phyloP scores from a whole-genome alignment of 768 basidiomycete species.

The Chalciporus piperatus region DNA sequence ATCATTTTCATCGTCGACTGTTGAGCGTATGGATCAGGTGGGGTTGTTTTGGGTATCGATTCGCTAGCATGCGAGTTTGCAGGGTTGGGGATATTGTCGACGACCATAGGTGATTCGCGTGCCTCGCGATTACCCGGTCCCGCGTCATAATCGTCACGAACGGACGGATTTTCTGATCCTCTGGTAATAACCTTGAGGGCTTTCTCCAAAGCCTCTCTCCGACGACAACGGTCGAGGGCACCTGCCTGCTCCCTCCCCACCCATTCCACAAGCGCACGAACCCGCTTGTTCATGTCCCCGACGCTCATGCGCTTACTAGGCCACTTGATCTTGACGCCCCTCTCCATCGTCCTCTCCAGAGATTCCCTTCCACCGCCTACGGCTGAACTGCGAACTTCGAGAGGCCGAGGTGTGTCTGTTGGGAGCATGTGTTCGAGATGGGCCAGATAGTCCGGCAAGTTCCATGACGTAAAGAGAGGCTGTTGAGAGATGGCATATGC shows the following conservation, averaged over 20 bases:
- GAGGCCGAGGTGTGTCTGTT: conserved; percentile 65
- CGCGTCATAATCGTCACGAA: conserved; percentile 15
- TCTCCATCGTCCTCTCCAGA: conserved; percentile 60
- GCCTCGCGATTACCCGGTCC: conserved; percentile 11
- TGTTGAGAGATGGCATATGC: conserved; percentile 78
- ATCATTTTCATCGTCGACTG: conserved; percentile 72
- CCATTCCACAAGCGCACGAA: conserved; percentile 87
- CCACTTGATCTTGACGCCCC: conserved; percentile 89
- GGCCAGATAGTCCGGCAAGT: conserved; percentile 88
- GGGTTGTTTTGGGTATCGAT: conserved; percentile 3
- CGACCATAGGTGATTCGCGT: conserved; percentile 32
- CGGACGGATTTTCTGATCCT: conserved; percentile 8
- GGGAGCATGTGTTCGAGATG: conserved; percentile 86
- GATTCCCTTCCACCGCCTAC: conserved; percentile 48
- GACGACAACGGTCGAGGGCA: conserved; percentile 65
- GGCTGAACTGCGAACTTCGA: conserved; percentile 61
- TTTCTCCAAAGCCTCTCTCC: conserved; percentile 65
- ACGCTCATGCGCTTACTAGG: conserved; percentile 93
- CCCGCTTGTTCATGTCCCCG: conserved; percentile 97
- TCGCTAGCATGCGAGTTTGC: conserved; percentile 17
- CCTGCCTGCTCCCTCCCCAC: conserved; percentile 86
- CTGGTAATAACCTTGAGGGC: conserved; percentile 34
- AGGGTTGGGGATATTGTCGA: conserved; percentile 24
- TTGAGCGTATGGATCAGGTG: conserved; percentile 15
- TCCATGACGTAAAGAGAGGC: conserved; percentile 81